Base-by-base conservation (phyloP, 768 basidiomycete species). In the Tricholoma saponaceum region DNA sequence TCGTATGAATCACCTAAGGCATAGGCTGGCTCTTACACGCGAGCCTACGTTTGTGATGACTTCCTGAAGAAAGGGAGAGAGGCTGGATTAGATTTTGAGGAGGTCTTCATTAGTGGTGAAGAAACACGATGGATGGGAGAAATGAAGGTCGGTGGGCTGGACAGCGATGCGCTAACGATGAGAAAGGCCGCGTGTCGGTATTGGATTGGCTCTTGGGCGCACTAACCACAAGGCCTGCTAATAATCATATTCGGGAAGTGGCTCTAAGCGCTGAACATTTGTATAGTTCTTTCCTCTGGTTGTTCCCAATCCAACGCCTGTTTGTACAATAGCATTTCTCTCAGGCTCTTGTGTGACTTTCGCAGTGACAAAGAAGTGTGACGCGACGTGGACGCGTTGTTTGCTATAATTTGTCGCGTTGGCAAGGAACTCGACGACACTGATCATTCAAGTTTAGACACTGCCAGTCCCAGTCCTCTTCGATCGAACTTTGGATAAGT, bases 11-110 rank as follows among this genome's bases (percentile, higher is more conserved):
- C n/a, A 44, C 20, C 35, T 41, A 33, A 55, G 47, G 47, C 26
- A 8, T 18, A 79, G 74, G 79, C 83, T 13, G 88, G 88, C 4
- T 81, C 78, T 43, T 87, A 88, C 67, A 88, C 89, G 0, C 72
- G 65, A 4, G 59, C 76, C 3, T 62, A 76, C 20, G 77, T 83
- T 28, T 87, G 84, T 70, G 72, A 79, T 9, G 67, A 70, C 39
- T 89, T 89, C 67, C 59, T 89, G 6, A 63, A 56, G 10, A 68
- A 77, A 53, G 76, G 70, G 1, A 65, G 61, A 37, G 52, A 51
- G 2, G 69, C 69, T 0, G 84, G 84, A 2, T 60, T 88, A 14
- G 56, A 67, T 8, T 76, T 83, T 60, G 77, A 84, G 41, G 82
- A 86, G 64, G 63, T 73, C 9, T 55, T 66, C 8, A 59, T 64